Evolutionary conservation across 139 green algal genomes (phyloP).

Genomic region (Chlamydomonas sp.): DNA sequence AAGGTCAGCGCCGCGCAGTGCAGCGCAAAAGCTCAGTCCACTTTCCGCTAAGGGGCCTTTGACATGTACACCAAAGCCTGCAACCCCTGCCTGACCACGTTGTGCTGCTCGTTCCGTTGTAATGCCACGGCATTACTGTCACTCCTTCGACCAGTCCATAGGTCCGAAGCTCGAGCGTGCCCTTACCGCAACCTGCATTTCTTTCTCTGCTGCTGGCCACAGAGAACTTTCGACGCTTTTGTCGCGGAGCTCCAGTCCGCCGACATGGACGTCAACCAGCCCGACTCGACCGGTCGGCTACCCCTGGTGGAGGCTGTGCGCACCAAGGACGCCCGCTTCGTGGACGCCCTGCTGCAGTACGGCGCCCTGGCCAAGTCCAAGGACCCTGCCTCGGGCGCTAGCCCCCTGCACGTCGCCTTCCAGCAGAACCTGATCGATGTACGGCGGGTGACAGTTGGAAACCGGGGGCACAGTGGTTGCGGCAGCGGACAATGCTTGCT

Average conservation of each 20-base stretch:
- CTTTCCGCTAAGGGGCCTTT: not conserved
- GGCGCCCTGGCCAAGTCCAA: conserved; percentile 33
- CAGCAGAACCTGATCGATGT: conserved; percentile 39
- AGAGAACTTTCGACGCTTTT: conserved; percentile 40
- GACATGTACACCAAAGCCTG: not conserved
- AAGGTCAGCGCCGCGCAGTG: conserved; percentile 4
- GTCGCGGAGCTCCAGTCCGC: conserved; percentile 34
- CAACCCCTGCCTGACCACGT: not conserved
- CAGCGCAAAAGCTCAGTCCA: not conserved
- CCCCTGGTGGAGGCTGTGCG: conserved; percentile 50
- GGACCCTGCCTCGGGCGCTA: conserved; percentile 40
- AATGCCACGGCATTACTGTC: not conserved
- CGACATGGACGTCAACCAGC: conserved; percentile 53
- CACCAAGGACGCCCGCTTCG: conserved; percentile 45
- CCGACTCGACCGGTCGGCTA: conserved; percentile 39
- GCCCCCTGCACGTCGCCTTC: conserved; percentile 42
- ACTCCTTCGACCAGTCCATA: not conserved
- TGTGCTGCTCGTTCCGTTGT: not conserved
- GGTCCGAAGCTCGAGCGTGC: not conserved
- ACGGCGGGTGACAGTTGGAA: not conserved
- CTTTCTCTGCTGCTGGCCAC: not conserved
- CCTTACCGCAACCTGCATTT: no score
- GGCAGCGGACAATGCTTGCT: not conserved
- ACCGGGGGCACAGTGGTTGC: not conserved
- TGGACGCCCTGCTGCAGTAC: conserved; percentile 58